Evolutionary conservation across 192 early-diverging fungal species (phyloP), one percentile per base, ranked within the genome.

Genomic region (Gaertneriomyces semiglobifer): DNA sequence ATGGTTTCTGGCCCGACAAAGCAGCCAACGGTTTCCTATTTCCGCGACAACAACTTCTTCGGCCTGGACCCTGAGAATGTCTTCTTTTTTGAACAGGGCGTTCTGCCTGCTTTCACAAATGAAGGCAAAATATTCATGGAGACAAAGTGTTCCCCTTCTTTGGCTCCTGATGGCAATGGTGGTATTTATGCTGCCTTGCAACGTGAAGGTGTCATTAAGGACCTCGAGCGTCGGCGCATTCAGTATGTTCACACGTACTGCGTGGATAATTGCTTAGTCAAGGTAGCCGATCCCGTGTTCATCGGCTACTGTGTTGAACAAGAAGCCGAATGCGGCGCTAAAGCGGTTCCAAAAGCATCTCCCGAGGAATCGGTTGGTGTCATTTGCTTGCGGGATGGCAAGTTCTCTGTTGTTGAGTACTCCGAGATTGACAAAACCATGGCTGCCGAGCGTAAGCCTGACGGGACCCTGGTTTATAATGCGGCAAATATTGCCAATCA

Each of bases 401-500:
- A 86, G 56, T 91, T 85, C 60, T 84, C 82, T 61, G 96, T 99
- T 8, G 93, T 96, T 41, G 96, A 99, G 78, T 99, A 99, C 80
- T 92, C 90, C 38, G 96, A 99, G 77, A 98, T 99, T 68, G 83
- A 87, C 65, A 62, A 77, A 11, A 84, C 86, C 51, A 77, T 92
- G 51, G 87, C 93, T 12, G 86, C 83, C 53, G 69, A 73, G 63
- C 84, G 82, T 58, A 85, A 91, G 52, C 65, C 79, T 19, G 50
- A 63, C 38, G 88, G 89, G 6, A 77, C 86, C 60, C 84, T 99
- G 41, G 76, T 82, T 2, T 96, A 90, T 81, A 89, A 90, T 47
- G 94, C 96, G 3, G 96, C 89, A 43, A 99, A 99, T 77, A 96
- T 99, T 84, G 93, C 89, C 76, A 99, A 96, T 83, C 96, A 99